Percentiles rank a stretch among this genome's conserved stretches.
Evolutionary conservation across 2,329 filamentous ascomycete genomes (phyloP).

Genomic region (Ilyonectria sp.): DNA sequence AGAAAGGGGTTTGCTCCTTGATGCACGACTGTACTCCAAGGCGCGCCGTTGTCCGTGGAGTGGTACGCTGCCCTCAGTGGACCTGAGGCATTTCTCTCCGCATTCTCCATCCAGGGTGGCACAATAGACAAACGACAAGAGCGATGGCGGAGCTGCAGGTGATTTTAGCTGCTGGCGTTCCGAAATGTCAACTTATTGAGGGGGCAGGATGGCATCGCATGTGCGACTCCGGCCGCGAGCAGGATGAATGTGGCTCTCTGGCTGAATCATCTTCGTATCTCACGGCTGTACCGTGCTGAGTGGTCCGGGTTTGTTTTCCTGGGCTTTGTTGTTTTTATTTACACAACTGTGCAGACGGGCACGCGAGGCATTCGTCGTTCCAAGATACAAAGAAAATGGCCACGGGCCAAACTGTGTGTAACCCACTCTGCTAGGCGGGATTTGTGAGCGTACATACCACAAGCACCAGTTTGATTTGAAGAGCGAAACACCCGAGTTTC

Average conservation of each 20-base stretch:
- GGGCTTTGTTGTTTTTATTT: not conserved
- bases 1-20: conserved; percentile 39
- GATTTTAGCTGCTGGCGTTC: conserved; percentile 1
- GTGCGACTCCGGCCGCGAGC: conserved; percentile 6
- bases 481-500: conserved; percentile 13
- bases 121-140: conserved; percentile 15
- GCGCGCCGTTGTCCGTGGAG: conserved; percentile 28
- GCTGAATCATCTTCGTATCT: not conserved
- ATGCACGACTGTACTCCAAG: conserved; percentile 31
- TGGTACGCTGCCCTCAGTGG: conserved; percentile 40
- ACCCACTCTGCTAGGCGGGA: not conserved
- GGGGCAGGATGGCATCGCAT: conserved; percentile 4
- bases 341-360: not conserved
- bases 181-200: conserved; percentile 3
- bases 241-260: not conserved
- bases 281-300: not conserved
- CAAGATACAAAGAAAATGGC: not conserved
- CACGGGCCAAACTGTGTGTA: not conserved
- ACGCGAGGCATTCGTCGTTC: not conserved
- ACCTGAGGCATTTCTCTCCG: conserved; percentile 54
- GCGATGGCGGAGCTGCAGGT: conserved; percentile 15
- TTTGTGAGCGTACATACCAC: not conserved
- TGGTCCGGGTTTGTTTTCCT: not conserved
- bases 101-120: conserved; percentile 42
- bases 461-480: not conserved